Evolutionary conservation across 306 rosid genomes (phyloP), one percentile per base, ranked within the genome.

Genomic region (Mimosa pudica): DNA sequence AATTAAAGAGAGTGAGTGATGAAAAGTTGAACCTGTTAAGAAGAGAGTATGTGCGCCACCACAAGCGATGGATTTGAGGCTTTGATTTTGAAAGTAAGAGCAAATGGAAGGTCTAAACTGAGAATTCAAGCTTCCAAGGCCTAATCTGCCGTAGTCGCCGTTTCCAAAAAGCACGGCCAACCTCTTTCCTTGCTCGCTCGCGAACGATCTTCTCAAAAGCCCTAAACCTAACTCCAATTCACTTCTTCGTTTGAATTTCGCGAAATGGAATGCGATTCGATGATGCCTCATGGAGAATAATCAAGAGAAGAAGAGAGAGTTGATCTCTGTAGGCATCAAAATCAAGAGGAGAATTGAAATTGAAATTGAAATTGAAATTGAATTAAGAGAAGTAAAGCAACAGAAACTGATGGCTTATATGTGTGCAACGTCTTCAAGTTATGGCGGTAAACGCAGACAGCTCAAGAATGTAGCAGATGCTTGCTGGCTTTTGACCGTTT

Each of bases 21-120:
- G 7, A 74, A 46, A 20, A 4, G 5, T 44, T 44, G 81, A 74
- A 92, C 96, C 97, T 89, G 96, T 89, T 55, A 93, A 84, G 89
- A 94, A 94, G 77, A 94, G 97, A 0, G 98, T 91, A 80, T 92
- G 98, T 87, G 98, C 98, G 63, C 98, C 98, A 35, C 98, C 98
- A 82, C 98, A 94, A 49, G 98, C 88, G 79, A 94, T 83, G 75
- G 92, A 86, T 45, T 84, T 75, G 9, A 88, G 87, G 51, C 57
- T 78, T 80, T 87, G 87, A 66, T 77, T 73, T 3, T 20, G 84
- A 70, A 94, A 86, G 1, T 91, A 75, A 16, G 97, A 77, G 79
- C 91, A 87, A 36, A 80, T 42, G 1, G 84, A 84, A n/a, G 98
- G 97, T 18, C 30, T 84, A 97, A 97, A 94, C 74, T 88, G 98